Evolutionary conservation across 768 basidiomycete species (phyloP).

Genomic region (Tulasnella sp.): DNA sequence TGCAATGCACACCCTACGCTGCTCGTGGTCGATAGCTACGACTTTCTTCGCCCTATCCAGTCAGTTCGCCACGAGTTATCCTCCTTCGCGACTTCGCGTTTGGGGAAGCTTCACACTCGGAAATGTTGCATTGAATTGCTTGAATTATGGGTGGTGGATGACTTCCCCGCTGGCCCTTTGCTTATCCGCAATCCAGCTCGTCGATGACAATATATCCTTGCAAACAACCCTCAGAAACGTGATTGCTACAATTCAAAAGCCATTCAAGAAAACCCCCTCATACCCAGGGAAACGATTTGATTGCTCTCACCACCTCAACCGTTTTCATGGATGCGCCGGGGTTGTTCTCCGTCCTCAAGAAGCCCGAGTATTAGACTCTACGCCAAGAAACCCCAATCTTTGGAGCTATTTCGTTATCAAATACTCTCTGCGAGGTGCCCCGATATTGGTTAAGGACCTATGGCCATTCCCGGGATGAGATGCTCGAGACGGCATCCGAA

Average conservation of each 20-base stretch:
- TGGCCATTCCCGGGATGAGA: background rate
- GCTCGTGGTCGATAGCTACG: no score
- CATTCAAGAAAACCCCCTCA: constrained; percentile 42
- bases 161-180: background rate
- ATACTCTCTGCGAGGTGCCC: background rate
- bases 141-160: constrained; percentile 74
- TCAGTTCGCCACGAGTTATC: constrained; percentile 42
- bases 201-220: background rate
- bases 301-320: background rate
- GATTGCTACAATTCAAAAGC: constrained; percentile 59
- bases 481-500: background rate
- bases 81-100: constrained; percentile 33
- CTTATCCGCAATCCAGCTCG: no score
- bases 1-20: no score
- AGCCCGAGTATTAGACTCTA: background rate
- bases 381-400: background rate
- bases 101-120: constrained; percentile 55
- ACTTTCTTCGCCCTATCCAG: constrained; percentile 60
- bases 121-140: constrained; percentile 60
- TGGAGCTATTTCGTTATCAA: background rate
- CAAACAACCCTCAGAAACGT: constrained; percentile 66
- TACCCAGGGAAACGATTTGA: background rate
- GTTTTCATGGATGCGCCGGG: background rate
- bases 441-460: background rate
- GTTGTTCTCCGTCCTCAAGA: background rate